Percentiles rank a stretch among this genome's conserved stretches.
phyloP scores from a whole-genome alignment of 2,329 filamentous ascomycete genomes.

The Metarhizium anisopliae region DNA sequence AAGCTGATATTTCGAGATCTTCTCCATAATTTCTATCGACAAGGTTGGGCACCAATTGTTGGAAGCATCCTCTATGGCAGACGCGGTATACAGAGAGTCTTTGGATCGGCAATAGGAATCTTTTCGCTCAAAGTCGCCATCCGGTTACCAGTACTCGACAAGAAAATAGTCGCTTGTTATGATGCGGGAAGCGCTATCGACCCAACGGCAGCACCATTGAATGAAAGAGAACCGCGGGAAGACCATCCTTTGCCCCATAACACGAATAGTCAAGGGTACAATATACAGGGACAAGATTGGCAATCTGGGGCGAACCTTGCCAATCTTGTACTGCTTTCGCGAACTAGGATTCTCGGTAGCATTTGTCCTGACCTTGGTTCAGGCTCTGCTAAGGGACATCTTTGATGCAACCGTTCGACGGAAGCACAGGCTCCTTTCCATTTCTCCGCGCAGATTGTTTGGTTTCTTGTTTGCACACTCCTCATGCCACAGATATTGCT shows the following conservation, averaged over 20 bases:
- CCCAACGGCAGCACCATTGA: no score
- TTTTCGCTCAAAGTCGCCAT: background rate
- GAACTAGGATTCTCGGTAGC: background rate
- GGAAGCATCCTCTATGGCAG: conserved; percentile 1
- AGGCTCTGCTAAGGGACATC: background rate
- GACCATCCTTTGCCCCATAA: no score
- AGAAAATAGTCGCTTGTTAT: no score
- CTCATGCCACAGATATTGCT: background rate
- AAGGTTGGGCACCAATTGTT: background rate
- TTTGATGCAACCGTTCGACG: conserved; percentile 1
- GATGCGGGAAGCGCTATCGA: background rate
- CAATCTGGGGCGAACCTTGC: background rate
- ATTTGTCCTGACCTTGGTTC: background rate
- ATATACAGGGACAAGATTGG: background rate
- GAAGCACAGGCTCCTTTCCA: background rate
- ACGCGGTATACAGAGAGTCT: background rate
- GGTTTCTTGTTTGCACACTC: background rate
- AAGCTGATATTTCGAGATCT: background rate
- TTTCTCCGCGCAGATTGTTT: background rate
- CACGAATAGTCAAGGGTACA: no score
- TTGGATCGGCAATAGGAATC: background rate
- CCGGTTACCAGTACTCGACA: background rate
- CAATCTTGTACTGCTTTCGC: conserved; percentile 2
- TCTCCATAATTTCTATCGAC: background rate
- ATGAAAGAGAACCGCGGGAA: no score